Evolutionary conservation across 2,329 filamentous ascomycete species (phyloP).

Genomic region (Sporothrix mexicana): DNA sequence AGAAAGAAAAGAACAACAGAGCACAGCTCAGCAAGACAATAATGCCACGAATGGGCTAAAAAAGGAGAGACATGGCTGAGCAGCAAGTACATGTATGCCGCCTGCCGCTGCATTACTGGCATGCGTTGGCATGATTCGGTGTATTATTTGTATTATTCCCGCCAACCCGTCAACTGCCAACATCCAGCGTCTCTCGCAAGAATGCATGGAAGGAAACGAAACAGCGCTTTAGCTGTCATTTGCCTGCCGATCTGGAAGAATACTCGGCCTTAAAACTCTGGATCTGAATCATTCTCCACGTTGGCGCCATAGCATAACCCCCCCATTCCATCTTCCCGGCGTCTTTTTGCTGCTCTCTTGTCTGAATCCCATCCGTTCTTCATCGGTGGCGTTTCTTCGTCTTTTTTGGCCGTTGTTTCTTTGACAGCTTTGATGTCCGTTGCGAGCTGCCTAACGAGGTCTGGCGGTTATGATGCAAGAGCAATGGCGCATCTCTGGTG

Average conservation of each 20-base stretch:
- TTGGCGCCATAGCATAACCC: neutral
- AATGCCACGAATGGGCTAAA: conserved; percentile 9
- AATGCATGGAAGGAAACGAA: conserved; percentile 16
- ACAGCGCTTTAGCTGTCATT: neutral
- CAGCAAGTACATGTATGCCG: neutral
- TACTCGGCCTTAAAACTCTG: conserved; percentile 7
- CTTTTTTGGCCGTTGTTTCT: neutral
- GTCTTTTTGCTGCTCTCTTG: neutral
- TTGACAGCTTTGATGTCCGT: neutral
- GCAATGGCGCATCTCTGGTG: neutral
- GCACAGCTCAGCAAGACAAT: too few relatives aligned
- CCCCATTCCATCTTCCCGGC: neutral
- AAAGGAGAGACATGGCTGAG: conserved; percentile 11
- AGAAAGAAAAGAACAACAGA: too few relatives aligned
- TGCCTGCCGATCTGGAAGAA: conserved; percentile 15
- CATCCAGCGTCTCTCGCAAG: neutral
- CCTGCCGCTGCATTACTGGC: neutral
- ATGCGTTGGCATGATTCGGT: neutral
- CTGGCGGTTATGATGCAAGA: conserved; percentile 9
- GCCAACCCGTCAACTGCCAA: neutral
- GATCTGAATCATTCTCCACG: conserved; percentile 16
- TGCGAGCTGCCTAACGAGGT: conserved; percentile 24
- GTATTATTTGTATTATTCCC: neutral
- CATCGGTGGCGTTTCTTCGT: neutral
- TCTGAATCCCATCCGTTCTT: neutral